phyloP scores from a whole-genome alignment of 495 filamentous ascomycete species.

The Podospora comata region DNA sequence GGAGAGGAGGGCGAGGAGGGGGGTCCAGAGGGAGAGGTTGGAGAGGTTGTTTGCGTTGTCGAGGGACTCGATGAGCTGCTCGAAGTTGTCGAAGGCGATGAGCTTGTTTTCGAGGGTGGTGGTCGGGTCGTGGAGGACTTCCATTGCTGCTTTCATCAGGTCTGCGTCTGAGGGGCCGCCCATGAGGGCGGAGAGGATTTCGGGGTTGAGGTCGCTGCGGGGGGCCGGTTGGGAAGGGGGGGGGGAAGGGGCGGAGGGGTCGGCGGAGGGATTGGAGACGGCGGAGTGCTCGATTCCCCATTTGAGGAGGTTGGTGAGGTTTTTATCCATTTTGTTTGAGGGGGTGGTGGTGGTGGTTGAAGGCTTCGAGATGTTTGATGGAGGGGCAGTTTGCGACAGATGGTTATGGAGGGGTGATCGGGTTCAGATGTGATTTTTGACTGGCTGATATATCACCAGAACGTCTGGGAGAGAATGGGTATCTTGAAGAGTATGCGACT shows the following conservation, averaged over 20 bases:
- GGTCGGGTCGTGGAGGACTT: conserved; percentile 60
- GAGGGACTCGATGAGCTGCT: conserved; percentile 83
- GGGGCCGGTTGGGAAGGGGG: conserved; percentile 24
- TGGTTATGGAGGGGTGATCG: not conserved
- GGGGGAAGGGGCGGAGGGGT: conserved; percentile 36
- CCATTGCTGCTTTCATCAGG: conserved; percentile 81
- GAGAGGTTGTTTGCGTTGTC: conserved; percentile 95
- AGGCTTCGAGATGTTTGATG: not conserved
- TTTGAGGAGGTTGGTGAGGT: conserved; percentile 73
- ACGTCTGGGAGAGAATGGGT: not conserved
- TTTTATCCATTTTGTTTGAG: conserved; percentile 39
- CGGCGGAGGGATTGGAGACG: conserved; percentile 27
- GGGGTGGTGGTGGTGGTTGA: conserved; percentile 11
- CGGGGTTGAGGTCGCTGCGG: conserved; percentile 52
- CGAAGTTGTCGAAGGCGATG: conserved; percentile 92
- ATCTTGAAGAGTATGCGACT: not conserved
- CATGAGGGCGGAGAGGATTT: conserved; percentile 69
- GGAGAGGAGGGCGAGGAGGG: conserved; percentile 64
- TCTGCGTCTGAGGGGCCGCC: conserved; percentile 81
- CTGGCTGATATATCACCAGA: not conserved
- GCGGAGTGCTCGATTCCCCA: conserved; percentile 82
- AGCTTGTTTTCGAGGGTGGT: conserved; percentile 72
- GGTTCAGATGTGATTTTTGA: not conserved
- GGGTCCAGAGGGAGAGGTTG: conserved; percentile 73
- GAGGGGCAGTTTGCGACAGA: not conserved